These are phyloP conservation scores for Lepidium aucheri DNA, from an alignment of 345 rosid species.

Conservation along the genomic window DNA sequence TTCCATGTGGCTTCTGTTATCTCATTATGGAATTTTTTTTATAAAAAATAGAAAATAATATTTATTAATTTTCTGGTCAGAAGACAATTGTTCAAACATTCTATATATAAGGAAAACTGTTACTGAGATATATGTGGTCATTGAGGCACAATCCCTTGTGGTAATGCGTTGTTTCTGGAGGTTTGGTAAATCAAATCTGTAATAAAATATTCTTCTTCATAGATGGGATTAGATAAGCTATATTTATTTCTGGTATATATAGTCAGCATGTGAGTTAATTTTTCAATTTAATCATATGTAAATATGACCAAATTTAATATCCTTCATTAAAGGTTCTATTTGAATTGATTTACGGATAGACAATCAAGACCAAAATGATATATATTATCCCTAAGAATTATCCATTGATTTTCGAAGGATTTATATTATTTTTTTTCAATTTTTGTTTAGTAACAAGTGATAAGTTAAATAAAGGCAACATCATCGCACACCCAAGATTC, in stretches of 20 bases:
- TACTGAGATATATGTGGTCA: slow-evolving; percentile 10
- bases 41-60: not conserved
- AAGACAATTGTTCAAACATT: not conserved
- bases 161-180: slow-evolving; percentile 25
- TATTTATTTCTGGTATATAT: not conserved
- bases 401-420: no score
- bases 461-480: no score
- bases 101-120: not conserved
- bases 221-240: slow-evolving; percentile 18
- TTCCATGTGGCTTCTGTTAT: not conserved
- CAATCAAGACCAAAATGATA: no score
- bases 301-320: not conserved
- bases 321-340: no score
- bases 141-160: slow-evolving; percentile 9
- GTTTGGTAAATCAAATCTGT: slow-evolving; percentile 17
- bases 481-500: no score
- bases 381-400: no score
- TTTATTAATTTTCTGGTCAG: not conserved
- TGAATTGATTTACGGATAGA: no score
- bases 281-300: not conserved
- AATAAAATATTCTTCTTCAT: slow-evolving; percentile 1
- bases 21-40: not conserved
- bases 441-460: no score
- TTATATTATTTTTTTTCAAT: no score
- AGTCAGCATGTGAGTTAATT: not conserved